Evolutionary conservation across 257 asterid species (phyloP).

Genomic region (Fraxinus excelsior): DNA sequence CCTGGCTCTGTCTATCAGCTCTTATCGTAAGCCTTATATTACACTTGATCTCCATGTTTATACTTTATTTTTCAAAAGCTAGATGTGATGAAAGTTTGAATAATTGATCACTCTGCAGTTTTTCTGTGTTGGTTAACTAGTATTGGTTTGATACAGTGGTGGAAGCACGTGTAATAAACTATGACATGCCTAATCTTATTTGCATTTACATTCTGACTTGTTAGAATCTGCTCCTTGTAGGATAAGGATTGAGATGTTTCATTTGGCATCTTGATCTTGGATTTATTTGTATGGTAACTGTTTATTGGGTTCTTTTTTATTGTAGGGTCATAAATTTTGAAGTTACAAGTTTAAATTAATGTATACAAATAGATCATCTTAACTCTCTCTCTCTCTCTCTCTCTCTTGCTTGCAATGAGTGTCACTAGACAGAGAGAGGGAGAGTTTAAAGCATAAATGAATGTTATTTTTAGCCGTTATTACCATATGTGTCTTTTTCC

Average conservation of each 20-base stretch:
- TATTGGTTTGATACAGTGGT: not conserved
- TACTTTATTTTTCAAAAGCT: not conserved
- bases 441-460: not conserved
- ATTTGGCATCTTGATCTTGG: slow-evolving; percentile 6
- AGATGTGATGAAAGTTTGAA: slow-evolving; percentile 7
- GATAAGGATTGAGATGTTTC: not conserved
- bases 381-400: not conserved
- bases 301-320: slow-evolving; percentile 10
- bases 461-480: slow-evolving; percentile 5
- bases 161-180: not conserved
- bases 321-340: slow-evolving; percentile 13
- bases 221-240: not conserved
- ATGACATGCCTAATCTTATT: not conserved
- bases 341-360: slow-evolving; percentile 6
- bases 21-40: slow-evolving; percentile 71
- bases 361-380: slow-evolving; percentile 11
- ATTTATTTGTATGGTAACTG: slow-evolving; percentile 2
- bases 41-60: slow-evolving; percentile 23
- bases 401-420: not conserved
- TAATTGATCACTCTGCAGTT: slow-evolving; percentile 5
- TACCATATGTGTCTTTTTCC: slow-evolving; percentile 10
- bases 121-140: not conserved
- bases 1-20: slow-evolving; percentile 68
- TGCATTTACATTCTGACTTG: not conserved
- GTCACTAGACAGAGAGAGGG: not conserved